These are phyloP conservation scores for Casuarina cunninghamiana DNA, from an alignment of 306 rosid genomes.

Conservation along the genomic window DNA sequence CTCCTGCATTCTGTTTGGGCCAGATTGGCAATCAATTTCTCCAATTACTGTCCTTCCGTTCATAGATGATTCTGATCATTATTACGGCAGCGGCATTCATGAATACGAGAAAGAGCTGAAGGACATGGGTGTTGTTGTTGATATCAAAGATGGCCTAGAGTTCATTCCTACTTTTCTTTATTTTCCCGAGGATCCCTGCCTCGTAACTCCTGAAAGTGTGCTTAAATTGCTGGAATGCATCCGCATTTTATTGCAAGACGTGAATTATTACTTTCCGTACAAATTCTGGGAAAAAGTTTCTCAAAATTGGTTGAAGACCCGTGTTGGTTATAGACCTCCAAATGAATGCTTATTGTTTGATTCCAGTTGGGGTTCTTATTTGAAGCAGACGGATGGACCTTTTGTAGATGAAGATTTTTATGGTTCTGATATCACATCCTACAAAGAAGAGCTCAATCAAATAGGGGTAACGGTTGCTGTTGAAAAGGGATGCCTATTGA, in stretches of 20 bases:
- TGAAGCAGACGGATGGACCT: conserved; percentile 60
- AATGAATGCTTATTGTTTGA: conserved; percentile 48
- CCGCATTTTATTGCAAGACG: conserved; percentile 16
- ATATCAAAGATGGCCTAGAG: conserved; percentile 47
- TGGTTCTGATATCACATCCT: conserved; percentile 45
- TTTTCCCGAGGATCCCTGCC: conserved; percentile 39
- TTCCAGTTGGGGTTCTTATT: conserved; percentile 35
- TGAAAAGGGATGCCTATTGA: conserved; percentile 38
- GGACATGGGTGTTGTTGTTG: conserved; percentile 50
- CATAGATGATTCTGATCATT: conserved; percentile 51
- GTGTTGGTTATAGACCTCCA: conserved; percentile 55
- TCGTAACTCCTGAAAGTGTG: conserved; percentile 40
- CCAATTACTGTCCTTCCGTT: conserved; percentile 66
- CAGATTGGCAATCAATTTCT: conserved; percentile 62
- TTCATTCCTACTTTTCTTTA: conserved; percentile 38
- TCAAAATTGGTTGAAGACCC: conserved; percentile 61
- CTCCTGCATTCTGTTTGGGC: conserved; percentile 58
- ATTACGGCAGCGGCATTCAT: conserved; percentile 44
- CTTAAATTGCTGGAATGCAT: conserved; percentile 59
- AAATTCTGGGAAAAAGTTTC: conserved; percentile 40
- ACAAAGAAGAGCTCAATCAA: conserved; percentile 47
- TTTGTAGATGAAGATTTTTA: conserved; percentile 59
- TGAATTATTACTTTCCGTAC: conserved; percentile 18
- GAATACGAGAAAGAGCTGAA: conserved; percentile 55
- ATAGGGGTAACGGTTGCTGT: conserved; percentile 50